Conservation (phyloP, 2,329 filamentous ascomycete genomes). For the Drechmeria coniospora region DNA sequence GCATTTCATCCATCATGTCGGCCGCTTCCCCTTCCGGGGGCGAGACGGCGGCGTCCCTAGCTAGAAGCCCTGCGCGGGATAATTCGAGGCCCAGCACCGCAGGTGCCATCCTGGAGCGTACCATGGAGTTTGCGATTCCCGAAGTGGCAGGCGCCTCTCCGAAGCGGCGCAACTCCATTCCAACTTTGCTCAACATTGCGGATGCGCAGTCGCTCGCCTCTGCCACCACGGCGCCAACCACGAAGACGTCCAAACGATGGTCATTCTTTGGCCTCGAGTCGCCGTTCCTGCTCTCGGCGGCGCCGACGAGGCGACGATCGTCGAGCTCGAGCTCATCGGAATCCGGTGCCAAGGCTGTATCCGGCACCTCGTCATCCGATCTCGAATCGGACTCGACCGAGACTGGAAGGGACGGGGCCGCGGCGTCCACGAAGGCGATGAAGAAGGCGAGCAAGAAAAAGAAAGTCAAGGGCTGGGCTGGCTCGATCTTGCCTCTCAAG, state of each 20-base stretch:
- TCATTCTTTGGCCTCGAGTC: conserved; percentile 47
- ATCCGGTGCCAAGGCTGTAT: conserved; percentile 14
- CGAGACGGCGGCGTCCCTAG: conserved; percentile 21
- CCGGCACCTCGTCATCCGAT: conserved; percentile 19
- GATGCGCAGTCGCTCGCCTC: conserved; percentile 18
- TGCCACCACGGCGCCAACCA: conserved; percentile 31
- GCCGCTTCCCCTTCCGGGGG: conserved; percentile 29
- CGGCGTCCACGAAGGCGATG: conserved; percentile 12
- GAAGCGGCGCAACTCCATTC: conserved; percentile 44
- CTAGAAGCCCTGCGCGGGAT: conserved; percentile 24
- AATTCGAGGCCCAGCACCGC: conserved; percentile 53
- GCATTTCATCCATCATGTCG: conserved; percentile 64
- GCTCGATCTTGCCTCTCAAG: conserved; percentile 50
- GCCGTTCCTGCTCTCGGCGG: conserved; percentile 26
- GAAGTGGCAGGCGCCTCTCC: conserved; percentile 16
- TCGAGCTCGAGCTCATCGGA: conserved; percentile 31
- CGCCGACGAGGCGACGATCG: conserved; percentile 30
- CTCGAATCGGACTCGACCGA: conserved; percentile 17
- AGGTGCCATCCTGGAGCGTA: conserved; percentile 49
- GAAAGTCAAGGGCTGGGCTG: conserved; percentile 61
- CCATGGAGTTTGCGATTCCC: conserved; percentile 8
- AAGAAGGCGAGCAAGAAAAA: conserved; percentile 34
- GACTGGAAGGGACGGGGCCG: conserved; percentile 7
- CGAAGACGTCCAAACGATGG: conserved; percentile 40
- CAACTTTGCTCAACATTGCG: conserved; percentile 30